A percentile compares a stretch with the other conserved stretches of the same genome.
Conservation (phyloP, 306 rosid genomes). For the Fragaria ananassa region DNA sequence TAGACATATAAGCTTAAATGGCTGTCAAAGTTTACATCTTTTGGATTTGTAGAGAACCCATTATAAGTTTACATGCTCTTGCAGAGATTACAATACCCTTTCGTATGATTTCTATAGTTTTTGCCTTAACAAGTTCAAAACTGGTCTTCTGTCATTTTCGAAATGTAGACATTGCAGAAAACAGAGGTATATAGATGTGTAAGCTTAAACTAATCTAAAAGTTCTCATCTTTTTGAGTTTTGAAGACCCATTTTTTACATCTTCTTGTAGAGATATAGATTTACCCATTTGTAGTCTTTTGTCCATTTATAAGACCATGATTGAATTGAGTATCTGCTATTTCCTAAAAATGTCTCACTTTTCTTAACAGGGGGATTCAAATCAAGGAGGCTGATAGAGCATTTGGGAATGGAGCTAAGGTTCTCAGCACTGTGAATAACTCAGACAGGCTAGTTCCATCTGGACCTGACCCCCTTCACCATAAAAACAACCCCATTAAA, state of each 20-base stretch:
- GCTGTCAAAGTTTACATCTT: background rate
- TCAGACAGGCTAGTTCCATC: constrained; percentile 64
- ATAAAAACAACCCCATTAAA: constrained; percentile 35
- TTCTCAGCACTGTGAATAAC: constrained; percentile 29
- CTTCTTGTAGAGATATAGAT: background rate
- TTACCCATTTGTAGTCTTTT: background rate
- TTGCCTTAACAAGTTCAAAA: background rate
- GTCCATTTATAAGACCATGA: background rate
- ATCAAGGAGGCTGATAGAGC: background rate
- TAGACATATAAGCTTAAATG: background rate
- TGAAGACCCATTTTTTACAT: background rate
- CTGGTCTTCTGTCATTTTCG: background rate
- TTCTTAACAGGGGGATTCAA: constrained; percentile 16
- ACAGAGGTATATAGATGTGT: background rate
- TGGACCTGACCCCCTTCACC: constrained; percentile 72
- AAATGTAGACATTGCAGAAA: background rate
- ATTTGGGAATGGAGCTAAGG: constrained; percentile 29
- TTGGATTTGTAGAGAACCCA: background rate
- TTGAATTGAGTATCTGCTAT: background rate
- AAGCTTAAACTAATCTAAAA: background rate
- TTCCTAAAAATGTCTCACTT: background rate
- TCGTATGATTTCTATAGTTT: background rate
- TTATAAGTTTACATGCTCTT: background rate
- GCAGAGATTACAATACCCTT: background rate
- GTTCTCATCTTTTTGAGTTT: background rate